Evolutionary conservation across 768 basidiomycete genomes (phyloP), one percentile per base, ranked within the genome.

Genomic region (Chiua virens): DNA sequence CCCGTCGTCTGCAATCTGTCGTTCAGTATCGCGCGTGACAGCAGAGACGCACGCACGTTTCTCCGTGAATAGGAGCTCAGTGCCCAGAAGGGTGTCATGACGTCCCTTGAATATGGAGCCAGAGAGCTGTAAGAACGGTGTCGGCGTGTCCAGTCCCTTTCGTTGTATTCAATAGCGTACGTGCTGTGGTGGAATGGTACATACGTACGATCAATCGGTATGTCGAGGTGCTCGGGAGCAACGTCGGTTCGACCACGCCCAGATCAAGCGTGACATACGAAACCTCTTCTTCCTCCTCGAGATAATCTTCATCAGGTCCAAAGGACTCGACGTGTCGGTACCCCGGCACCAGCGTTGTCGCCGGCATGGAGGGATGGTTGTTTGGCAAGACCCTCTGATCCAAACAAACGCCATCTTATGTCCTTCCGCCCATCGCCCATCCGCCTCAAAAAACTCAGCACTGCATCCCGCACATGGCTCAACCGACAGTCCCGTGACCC

Each of bases 141-240:
- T 85, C 0, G 87, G 80, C 0, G 87, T 87, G 61, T 92, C 88
- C 21, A 92, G 65, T 2, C 89, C 89, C 90, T 88, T 56, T 15
- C 22, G 23, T 38, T 30, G 20, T 17, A 11, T 30, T 22, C 18
- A 30, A n/a, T 2, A 36, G 39, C 23, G 20, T 47, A 28, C 37
- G 42, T 23, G 10, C 15, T 2, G 21, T 35, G 42, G 21, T 47
- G 1, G 10, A 22, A 17, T 21, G 7, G 39, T 27, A 10, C 20
- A 7, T 15, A 47, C 88, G 68, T 65, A 89, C 89, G 47, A 90
- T 86, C n/a, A 91, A 71, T 40, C 85, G 79, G 63, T 86, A 91
- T 1, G 81, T 73, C 0, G 83, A 78, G 0, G 82, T 82, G 59
- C 80, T 89, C 2, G 88, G 85, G 7, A 92, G 75, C 23, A 92